Base-by-base conservation (phyloP, 495 filamentous ascomycete genomes). In the Xylaria sp. region DNA sequence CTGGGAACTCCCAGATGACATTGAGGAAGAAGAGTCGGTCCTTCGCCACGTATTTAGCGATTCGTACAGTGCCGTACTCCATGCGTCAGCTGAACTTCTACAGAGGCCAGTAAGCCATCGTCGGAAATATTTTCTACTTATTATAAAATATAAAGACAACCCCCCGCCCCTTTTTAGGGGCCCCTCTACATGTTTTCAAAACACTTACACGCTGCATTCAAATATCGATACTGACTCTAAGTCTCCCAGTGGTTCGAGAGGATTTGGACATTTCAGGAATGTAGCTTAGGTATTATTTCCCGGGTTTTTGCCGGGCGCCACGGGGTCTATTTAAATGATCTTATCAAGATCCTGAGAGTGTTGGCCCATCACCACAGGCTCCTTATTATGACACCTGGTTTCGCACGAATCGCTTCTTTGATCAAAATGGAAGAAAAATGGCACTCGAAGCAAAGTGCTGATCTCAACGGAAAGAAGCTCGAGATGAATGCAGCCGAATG, bases 181-280 rank as follows among this genome's bases (percentile, higher is more conserved):
- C 5, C 46, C n/a, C 8, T 48, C 21, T 9, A 4, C 19, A 21
- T 48, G 19, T 21, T 48, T 19, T 48, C 19, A 21, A 48, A 48
- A 37, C 35, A 37, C 7, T 37, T 37, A 37, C 7, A 37, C 35
- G 35, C 35, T 37, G 7, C 35, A 7, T 37, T 37, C 35, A 37
- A 3, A 37, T 6, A 21, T 48, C 19, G 19, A 48, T 21, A 48
- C 46, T 48, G 46, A 48, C 46, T 48, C 46, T 21, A 2, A 48
- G 46, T 48, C 46, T 48, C 46, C 46, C 8, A 48, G n/a, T 62
- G 59, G 59, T 62, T 62, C 19, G n/a, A 2, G 59, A 41, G 59
- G 7, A 1, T 62, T 0, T 62, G 59, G 59, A 62, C 59, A n/a
- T 1, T 43, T 4, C 59, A 62, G 11, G 59, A 62, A 19, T 24